Conservation (phyloP, 352 stramenopile species). For the Aphanomyces invadans region DNA sequence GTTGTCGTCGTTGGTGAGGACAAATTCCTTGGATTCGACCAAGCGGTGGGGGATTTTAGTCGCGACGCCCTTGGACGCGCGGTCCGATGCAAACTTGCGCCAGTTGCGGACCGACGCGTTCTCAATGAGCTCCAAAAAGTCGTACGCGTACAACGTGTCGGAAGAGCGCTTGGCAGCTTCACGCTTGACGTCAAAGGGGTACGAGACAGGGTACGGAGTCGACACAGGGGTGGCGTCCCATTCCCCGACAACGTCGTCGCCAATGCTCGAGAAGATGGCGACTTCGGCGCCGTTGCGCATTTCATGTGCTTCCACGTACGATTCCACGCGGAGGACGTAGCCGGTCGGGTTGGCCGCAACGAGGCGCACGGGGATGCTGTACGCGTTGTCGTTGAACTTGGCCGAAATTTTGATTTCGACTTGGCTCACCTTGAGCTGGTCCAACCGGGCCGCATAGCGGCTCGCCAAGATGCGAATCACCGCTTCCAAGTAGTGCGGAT, state of each 20-base stretch:
- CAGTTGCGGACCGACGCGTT: slow-evolving; percentile 92
- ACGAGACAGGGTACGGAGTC: slow-evolving; percentile 95
- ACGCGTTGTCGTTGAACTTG: slow-evolving; percentile 85
- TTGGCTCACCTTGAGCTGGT: slow-evolving; percentile 90
- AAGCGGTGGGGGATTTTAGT: slow-evolving; percentile 85
- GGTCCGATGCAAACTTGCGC: slow-evolving; percentile 83
- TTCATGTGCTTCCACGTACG: slow-evolving; percentile 93
- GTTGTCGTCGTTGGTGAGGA: slow-evolving; percentile 59
- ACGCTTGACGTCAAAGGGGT: slow-evolving; percentile 93
- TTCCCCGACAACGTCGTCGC: slow-evolving; percentile 77
- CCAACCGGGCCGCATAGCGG: slow-evolving; percentile 84
- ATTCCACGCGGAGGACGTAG: slow-evolving; percentile 98
- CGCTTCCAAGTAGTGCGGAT: slow-evolving; percentile 94
- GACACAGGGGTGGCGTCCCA: slow-evolving; percentile 93
- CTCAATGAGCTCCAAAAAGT: slow-evolving; percentile 98
- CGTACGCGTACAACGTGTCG: slow-evolving; percentile 99
- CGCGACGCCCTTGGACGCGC: slow-evolving; percentile 49
- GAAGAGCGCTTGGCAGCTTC: slow-evolving; percentile 90
- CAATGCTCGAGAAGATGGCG: slow-evolving; percentile 87
- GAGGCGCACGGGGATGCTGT: slow-evolving; percentile 94
- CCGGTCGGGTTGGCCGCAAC: slow-evolving; percentile 97
- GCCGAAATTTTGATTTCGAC: slow-evolving; percentile 97
- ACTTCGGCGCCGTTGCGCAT: slow-evolving; percentile 50
- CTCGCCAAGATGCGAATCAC: slow-evolving; percentile 89
- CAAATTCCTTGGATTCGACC: slow-evolving; percentile 91